Percentiles rank a stretch among this genome's conserved stretches.
These are phyloP conservation scores for Raffaelea ambrosiae DNA, from an alignment of 2,329 filamentous ascomycete genomes.

Conservation along the genomic window DNA sequence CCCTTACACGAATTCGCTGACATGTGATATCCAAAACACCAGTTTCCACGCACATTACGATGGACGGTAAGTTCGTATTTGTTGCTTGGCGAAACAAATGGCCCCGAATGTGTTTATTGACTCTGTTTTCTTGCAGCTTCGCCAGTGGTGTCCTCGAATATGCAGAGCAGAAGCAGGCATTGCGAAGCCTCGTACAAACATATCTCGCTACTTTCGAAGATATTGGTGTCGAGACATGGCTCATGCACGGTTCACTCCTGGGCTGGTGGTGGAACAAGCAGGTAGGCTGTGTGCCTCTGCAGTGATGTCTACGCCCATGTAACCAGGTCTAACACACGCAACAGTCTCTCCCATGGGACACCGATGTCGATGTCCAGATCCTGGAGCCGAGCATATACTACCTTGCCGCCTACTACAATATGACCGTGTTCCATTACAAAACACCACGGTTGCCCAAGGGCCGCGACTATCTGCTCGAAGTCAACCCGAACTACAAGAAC, in stretches of 20 bases:
- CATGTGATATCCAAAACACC: no score
- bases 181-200: conserved; percentile 60
- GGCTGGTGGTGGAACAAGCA: conserved; percentile 79
- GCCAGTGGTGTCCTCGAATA: conserved; percentile 32
- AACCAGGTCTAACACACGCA: conserved; percentile 44
- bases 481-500: conserved; percentile 34
- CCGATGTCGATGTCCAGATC: conserved; percentile 69
- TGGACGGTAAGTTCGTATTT: conserved; percentile 1
- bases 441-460: conserved; percentile 28
- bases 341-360: conserved; percentile 59
- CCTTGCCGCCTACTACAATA: conserved; percentile 60
- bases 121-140: conserved; percentile 20
- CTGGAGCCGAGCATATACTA: conserved; percentile 56
- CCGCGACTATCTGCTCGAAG: conserved; percentile 38
- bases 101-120: conserved; percentile 5
- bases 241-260: conserved; percentile 74
- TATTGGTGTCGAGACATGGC: conserved; percentile 67
- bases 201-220: conserved; percentile 61
- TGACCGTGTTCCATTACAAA: conserved; percentile 36
- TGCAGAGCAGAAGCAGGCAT: conserved; percentile 49
- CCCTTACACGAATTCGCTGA: no score
- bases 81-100: background rate
- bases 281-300: conserved; percentile 20
- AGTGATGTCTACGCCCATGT: conserved; percentile 4
- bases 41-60: conserved; percentile 9